phyloP scores from a whole-genome alignment of 1,284 basidiomycete species.

The Ceratobasidium sp. region DNA sequence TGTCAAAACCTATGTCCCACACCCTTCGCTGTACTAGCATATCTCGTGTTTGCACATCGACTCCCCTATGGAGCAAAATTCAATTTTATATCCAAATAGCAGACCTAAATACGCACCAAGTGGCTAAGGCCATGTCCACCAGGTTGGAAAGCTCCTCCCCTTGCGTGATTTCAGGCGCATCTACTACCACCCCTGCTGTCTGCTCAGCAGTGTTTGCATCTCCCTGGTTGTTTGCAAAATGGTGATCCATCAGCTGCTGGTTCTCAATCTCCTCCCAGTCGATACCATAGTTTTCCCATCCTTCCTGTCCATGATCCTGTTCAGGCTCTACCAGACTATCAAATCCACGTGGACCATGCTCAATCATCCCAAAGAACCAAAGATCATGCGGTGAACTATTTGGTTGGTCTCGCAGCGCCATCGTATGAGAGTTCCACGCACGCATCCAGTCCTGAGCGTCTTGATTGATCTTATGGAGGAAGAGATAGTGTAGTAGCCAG shows the following conservation, averaged over 20 bases:
- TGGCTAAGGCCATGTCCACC: neutral
- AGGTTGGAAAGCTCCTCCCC: neutral
- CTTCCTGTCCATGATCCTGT: neutral
- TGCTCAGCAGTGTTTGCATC: neutral
- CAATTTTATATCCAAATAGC: neutral
- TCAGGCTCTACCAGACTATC: neutral
- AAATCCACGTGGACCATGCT: neutral
- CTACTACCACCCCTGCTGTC: neutral
- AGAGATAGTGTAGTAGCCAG: slow-evolving; percentile 46
- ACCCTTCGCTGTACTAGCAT: neutral
- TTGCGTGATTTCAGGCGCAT: neutral
- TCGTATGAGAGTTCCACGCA: slow-evolving; percentile 44
- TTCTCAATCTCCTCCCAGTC: neutral
- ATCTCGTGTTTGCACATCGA: neutral
- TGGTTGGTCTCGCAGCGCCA: neutral
- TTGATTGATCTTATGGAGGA: slow-evolving; percentile 39
- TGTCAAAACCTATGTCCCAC: neutral
- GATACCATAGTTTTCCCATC: neutral
- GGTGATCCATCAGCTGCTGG: no score
- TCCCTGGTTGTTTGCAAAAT: neutral
- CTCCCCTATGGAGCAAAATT: neutral
- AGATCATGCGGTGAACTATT: neutral
- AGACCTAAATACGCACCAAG: neutral
- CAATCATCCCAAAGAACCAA: slow-evolving; percentile 3
- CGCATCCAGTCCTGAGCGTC: slow-evolving; percentile 27